These are phyloP conservation scores for Boletellus ananas DNA, from an alignment of 768 basidiomycete genomes.

Conservation along the genomic window DNA sequence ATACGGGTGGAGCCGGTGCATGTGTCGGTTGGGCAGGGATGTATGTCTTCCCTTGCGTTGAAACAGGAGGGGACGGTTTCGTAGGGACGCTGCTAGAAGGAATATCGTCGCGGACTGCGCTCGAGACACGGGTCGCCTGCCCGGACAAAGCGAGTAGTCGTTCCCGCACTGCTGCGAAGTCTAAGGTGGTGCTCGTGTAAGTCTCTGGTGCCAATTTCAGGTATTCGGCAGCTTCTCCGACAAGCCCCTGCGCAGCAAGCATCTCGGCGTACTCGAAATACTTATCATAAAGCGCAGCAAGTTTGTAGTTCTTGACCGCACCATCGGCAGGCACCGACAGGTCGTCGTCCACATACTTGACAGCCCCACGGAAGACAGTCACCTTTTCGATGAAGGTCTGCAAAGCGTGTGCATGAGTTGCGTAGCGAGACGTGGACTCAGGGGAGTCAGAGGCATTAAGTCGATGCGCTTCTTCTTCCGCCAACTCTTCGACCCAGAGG, in stretches of 20 bases:
- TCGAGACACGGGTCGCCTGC: conserved; percentile 19
- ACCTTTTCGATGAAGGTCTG: conserved; percentile 97
- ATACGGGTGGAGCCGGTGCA: conserved; percentile 25
- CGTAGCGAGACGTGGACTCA: conserved; percentile 56
- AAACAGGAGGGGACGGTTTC: conserved; percentile 17
- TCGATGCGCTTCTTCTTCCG: conserved; percentile 71
- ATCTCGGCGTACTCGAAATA: conserved; percentile 97
- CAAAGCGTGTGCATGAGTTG: conserved; percentile 78
- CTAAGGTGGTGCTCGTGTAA: conserved; percentile 60
- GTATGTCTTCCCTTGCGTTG: conserved; percentile 16
- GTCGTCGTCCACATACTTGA: conserved; percentile 73
- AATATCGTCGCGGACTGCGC: conserved; percentile 22
- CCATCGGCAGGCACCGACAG: conserved; percentile 42
- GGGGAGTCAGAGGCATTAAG: conserved; percentile 37
- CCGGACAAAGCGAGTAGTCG: conserved; percentile 42
- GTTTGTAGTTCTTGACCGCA: conserved; percentile 64
- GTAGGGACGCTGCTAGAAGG: conserved; percentile 31
- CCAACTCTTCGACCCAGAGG: conserved; percentile 90
- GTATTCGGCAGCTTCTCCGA: conserved; percentile 77
- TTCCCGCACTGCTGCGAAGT: conserved; percentile 44
- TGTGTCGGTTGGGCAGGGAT: conserved; percentile 29
- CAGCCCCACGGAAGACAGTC: conserved; percentile 86
- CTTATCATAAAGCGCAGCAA: conserved; percentile 82
- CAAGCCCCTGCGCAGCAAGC: conserved; percentile 84
- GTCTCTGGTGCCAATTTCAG: conserved; percentile 73